Evolutionary conservation across 2,329 filamentous ascomycete species (phyloP), one percentile per base, ranked within the genome.

Genomic region (Beauveria bassiana): DNA sequence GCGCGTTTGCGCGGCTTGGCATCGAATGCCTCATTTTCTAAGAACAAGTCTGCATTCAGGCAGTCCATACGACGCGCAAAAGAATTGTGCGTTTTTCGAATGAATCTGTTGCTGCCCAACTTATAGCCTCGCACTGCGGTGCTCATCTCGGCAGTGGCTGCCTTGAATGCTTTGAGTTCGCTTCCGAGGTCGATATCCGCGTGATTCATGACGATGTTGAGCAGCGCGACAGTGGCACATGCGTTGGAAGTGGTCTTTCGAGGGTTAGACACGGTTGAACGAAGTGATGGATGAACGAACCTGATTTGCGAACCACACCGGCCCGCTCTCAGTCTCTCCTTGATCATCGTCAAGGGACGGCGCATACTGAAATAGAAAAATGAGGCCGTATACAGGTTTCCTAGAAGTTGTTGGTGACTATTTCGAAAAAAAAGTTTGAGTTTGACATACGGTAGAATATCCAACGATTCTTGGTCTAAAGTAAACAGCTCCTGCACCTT

Each of bases 221-320:
- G 82, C 66, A 98, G 79, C 3, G 95, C 92, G 51, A 97, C 85
- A n/a, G 91, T 95, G 22, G 91, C 95, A 74, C 95, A 99, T 28
- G 91, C 88, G 73, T 96, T 96, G 61, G 84, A 81, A 0, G 86
- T 88, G 1, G 90, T 91, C 87, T 93, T 64, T 14, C 34, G 5
- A 12, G 12, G 6, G 24, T 40, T 9, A 31, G 42, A 40, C 9
- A 16, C n/a, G 28, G 28, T 70, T 45, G 68, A 64, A 43, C 7
- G 52, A 57, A 24, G n/a, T 28, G 8, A 10, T 1, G 16, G n/a
- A 5, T 8, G 1, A 40, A 50, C 34, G 22, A 70, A 90, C 88
- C 77, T 96, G 93, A 69, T 97, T 97, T 31, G 93, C 92, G 72
- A 97, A 98, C 93, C 95, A 99, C 20, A 98, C 78, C 34, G 85